Evolutionary conservation across 2,329 filamentous ascomycete species (phyloP).

Genomic region (Thelonectria blattea): DNA sequence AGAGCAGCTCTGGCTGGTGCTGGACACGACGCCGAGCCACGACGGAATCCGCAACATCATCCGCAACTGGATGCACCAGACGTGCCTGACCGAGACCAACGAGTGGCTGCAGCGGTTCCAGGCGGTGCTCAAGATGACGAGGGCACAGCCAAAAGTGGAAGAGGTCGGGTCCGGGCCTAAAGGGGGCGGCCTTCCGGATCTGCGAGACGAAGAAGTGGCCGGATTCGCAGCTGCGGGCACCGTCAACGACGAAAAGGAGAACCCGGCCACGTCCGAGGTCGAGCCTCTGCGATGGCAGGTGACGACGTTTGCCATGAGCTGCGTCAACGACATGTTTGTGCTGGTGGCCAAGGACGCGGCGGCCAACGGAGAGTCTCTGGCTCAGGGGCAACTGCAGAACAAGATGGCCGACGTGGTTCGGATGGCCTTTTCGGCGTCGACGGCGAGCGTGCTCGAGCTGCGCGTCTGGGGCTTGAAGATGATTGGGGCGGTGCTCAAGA

Average conservation of each 20-base stretch:
- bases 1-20: conserved; percentile 87
- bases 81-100: conserved; percentile 77
- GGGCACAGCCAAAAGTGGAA: conserved; percentile 67
- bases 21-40: conserved; percentile 79
- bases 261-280: conserved; percentile 65
- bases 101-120: conserved; percentile 92
- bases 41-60: conserved; percentile 86
- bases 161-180: conserved; percentile 52
- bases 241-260: conserved; percentile 62
- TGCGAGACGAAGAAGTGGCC: conserved; percentile 95
- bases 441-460: conserved; percentile 87
- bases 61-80: conserved; percentile 91
- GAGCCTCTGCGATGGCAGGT: conserved; percentile 96
- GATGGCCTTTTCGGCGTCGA: conserved; percentile 97
- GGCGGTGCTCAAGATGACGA: conserved; percentile 85
- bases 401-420: conserved; percentile 91
- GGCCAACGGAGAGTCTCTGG: conserved; percentile 77
- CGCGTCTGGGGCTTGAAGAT: conserved; percentile 92
- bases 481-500: conserved; percentile 89
- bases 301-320: conserved; percentile 89
- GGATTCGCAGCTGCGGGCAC: conserved; percentile 84
- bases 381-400: conserved; percentile 79
- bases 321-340: conserved; percentile 80
- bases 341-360: conserved; percentile 81
- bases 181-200: conserved; percentile 67